A percentile compares a stretch with the other conserved stretches of the same genome.
phyloP scores from a whole-genome alignment of 2,329 filamentous ascomycete genomes.

The Botryotinia narcissicola region DNA sequence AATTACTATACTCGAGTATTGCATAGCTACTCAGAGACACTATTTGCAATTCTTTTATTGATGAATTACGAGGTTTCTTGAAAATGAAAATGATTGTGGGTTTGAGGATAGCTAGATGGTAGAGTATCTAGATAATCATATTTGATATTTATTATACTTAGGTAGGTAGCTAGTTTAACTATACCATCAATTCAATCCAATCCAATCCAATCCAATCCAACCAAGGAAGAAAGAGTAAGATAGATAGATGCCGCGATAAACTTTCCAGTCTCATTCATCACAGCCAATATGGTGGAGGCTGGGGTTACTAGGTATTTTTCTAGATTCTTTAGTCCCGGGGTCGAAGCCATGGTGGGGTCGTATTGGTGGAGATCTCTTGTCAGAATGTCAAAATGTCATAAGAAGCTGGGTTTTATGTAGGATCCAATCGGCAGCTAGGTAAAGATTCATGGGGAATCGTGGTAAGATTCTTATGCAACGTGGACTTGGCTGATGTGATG shows the following conservation, averaged over 20 bases:
- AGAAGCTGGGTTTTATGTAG: neutral
- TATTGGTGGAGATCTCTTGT: neutral
- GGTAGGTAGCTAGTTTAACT: neutral
- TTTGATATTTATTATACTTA: neutral
- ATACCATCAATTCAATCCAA: neutral
- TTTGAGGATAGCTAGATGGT: neutral
- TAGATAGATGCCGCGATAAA: neutral
- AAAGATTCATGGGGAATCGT: neutral
- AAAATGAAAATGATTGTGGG: neutral
- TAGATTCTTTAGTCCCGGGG: neutral
- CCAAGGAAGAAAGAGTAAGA: neutral
- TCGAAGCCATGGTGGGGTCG: neutral
- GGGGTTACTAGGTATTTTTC: neutral
- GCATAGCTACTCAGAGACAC: neutral
- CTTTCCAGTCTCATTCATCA: neutral
- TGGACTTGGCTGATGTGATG: slow-evolving; percentile 13
- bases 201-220: neutral
- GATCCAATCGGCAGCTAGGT: neutral
- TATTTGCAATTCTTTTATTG: neutral
- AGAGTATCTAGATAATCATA: neutral
- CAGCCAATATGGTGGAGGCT: neutral
- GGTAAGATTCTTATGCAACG: neutral
- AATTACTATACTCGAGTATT: neutral
- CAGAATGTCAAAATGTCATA: neutral
- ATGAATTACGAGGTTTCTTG: neutral